phyloP scores from a whole-genome alignment of 345 rosid species.

The Trapa bicornis region DNA sequence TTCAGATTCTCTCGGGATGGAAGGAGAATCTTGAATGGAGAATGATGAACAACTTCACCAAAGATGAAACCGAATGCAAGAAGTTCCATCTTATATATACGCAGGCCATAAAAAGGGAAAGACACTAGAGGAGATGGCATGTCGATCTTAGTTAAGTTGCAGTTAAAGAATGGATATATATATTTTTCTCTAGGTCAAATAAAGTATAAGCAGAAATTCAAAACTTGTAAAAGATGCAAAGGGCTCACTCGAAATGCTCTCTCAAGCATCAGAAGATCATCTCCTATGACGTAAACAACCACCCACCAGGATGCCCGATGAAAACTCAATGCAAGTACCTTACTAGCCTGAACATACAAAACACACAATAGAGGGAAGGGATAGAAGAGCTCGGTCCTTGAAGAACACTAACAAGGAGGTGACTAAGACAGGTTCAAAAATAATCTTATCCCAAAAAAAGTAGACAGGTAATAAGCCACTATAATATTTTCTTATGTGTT shows the following conservation, averaged over 20 bases:
- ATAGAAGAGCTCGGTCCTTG: slow-evolving; percentile 32
- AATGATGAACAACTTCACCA: neutral
- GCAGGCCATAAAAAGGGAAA: too few relatives aligned
- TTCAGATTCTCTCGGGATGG: neutral
- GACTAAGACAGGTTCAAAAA: neutral
- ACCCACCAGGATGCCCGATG: too few relatives aligned
- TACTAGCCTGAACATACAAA: too few relatives aligned
- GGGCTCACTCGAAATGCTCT: too few relatives aligned
- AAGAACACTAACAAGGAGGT: slow-evolving; percentile 72
- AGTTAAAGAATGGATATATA: neutral
- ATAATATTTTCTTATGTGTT: neutral
- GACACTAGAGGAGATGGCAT: too few relatives aligned
- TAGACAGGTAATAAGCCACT: neutral
- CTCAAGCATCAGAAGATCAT: too few relatives aligned
- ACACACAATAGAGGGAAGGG: neutral
- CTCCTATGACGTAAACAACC: too few relatives aligned
- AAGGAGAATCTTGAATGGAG: neutral
- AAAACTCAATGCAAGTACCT: too few relatives aligned
- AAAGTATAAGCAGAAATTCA: too few relatives aligned
- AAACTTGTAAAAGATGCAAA: too few relatives aligned
- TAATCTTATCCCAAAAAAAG: neutral
- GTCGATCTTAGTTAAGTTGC: too few relatives aligned
- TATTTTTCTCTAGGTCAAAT: too few relatives aligned
- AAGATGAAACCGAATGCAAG: neutral
- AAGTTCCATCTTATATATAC: neutral